Evolutionary conservation across 1,139 yeast genomes (phyloP), one percentile per base, ranked within the genome.

Genomic region (Yamadazyma diospyri): DNA sequence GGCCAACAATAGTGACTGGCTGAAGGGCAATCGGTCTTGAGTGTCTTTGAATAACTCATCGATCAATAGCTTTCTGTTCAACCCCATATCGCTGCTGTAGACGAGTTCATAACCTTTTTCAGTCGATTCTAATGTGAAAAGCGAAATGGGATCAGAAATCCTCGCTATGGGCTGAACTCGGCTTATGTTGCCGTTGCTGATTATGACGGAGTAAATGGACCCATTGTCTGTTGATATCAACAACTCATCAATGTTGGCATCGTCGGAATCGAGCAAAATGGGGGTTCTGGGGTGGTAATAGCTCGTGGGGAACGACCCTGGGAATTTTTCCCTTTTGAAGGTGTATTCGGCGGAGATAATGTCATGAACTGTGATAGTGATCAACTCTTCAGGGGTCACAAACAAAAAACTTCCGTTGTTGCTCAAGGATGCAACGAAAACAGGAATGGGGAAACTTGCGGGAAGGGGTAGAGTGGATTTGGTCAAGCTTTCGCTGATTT

Each of bases 271-370:
- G 3, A 32, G 11, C 2, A 35, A 22, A 5, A 60, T 47, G 6
- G 43, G 26, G 0, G 54, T 32, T 2, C 37, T 41, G 1, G 73
- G 63, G 20, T 51, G 41, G 40, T 58, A 59, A 38, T 35, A 64
- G 19, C 52, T 47, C 0, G 74, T 67, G 3, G 78, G 77, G 43
- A 72, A 72, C 0, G 59, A 34, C 2, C 50, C 50, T 3, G 41
- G 43, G 15, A 42, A 39, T 2, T 32, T 34, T 10, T 35, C 35
- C 2, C 48, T 39, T 3, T 43, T 35, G 39, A 70, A 71, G 26
- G 55, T 49, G 38, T 64, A 64, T 30, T 67, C 69, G 1, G 72
- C 78, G 2, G 76, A 69, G n/a, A 67, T 47, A 4, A 72, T 65
- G 33, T 67, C 64, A 47, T 68, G 72, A 8, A 69, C 53, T 6